These are phyloP conservation scores for Termitomyces sp. DNA, from an alignment of 768 basidiomycete genomes.

Conservation along the genomic window DNA sequence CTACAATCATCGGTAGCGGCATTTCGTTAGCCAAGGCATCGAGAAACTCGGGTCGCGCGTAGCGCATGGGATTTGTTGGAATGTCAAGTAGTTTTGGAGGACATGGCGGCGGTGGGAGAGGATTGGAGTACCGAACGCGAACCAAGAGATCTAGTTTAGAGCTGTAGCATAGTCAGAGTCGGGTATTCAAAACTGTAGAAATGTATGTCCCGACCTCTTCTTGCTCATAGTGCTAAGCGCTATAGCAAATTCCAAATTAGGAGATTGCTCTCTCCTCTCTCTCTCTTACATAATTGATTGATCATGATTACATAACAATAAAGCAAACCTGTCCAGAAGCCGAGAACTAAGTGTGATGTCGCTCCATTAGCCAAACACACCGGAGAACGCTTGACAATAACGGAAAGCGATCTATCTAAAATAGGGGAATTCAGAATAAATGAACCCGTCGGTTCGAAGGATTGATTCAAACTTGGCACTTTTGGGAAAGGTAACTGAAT, in stretches of 20 bases:
- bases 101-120: slow-evolving; percentile 92
- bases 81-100: slow-evolving; percentile 93
- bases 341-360: too few species aligned
- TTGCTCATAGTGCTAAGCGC: slow-evolving; percentile 16
- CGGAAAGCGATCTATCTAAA: too few species aligned
- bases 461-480: too few species aligned
- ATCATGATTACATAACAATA: background rate
- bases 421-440: too few species aligned
- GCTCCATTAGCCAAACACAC: too few species aligned
- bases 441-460: too few species aligned
- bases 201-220: slow-evolving; percentile 14
- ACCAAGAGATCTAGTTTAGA: slow-evolving; percentile 87
- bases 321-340: too few species aligned
- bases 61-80: slow-evolving; percentile 83
- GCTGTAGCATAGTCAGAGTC: slow-evolving; percentile 13
- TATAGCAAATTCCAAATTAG: background rate
- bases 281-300: background rate
- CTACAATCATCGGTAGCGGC: slow-evolving; percentile 91
- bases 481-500: too few species aligned
- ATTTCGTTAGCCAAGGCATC: slow-evolving; percentile 74
- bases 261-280: background rate
- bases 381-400: too few species aligned
- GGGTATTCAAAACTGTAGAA: background rate
- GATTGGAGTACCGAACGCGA: slow-evolving; percentile 90
- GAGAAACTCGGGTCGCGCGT: slow-evolving; percentile 82